These are phyloP conservation scores for Annulohypoxylon nitens DNA, from an alignment of 495 filamentous ascomycete species.

Conservation along the genomic window DNA sequence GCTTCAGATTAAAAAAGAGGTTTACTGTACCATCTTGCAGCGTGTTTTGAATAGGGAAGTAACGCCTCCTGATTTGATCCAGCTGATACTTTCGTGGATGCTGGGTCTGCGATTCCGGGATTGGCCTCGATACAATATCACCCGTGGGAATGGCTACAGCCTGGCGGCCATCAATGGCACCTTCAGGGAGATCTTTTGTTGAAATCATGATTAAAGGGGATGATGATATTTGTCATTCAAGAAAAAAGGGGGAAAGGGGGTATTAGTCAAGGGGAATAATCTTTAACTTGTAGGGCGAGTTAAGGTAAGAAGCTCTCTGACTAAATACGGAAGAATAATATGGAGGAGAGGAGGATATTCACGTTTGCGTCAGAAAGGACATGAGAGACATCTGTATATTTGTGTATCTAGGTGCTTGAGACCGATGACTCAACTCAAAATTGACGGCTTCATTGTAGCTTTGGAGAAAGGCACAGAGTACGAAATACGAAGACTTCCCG, in stretches of 20 bases:
- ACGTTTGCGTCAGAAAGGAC: constrained; percentile 1
- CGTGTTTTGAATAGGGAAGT: constrained; percentile 69
- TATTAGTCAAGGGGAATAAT: neutral
- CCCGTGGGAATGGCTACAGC: constrained; percentile 57
- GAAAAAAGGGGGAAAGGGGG: neutral
- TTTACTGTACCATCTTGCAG: constrained; percentile 65
- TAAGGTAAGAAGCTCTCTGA: neutral
- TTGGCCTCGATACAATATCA: constrained; percentile 72
- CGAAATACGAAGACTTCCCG: constrained; percentile 23
- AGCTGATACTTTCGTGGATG: constrained; percentile 83
- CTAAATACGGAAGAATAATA: neutral
- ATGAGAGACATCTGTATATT: constrained; percentile 37
- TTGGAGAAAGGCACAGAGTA: constrained; percentile 1
- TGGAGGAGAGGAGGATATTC: constrained; percentile 1
- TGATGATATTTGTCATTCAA: neutral
- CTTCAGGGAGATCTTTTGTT: constrained; percentile 37
- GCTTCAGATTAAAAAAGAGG: constrained; percentile 73
- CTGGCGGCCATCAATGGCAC: constrained; percentile 51
- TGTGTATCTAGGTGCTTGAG: constrained; percentile 29
- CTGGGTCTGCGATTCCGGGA: constrained; percentile 72
- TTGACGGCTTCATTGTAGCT: constrained; percentile 15
- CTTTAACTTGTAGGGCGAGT: neutral
- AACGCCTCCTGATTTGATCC: constrained; percentile 79
- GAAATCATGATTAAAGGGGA: constrained; percentile 44
- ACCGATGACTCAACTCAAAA: constrained; percentile 45